phyloP scores from a whole-genome alignment of 2,329 filamentous ascomycete genomes.

The Escovopsis sp. region DNA sequence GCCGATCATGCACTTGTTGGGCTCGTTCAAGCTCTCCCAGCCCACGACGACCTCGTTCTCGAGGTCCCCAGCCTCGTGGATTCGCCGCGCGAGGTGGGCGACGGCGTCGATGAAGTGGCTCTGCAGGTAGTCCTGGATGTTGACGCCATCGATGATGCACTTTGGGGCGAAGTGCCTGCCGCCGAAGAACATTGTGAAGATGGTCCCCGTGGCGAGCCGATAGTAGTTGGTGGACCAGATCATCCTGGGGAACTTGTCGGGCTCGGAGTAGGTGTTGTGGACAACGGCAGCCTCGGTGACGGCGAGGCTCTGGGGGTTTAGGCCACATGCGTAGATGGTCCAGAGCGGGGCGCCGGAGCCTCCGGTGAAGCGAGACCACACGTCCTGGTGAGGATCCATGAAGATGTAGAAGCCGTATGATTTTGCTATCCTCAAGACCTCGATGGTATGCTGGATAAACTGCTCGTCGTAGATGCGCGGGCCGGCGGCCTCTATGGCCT shows the following conservation, averaged over 20 bases:
- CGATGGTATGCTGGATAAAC: conserved; percentile 84
- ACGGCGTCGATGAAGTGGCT: conserved; percentile 71
- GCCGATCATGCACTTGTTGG: conserved; percentile 75
- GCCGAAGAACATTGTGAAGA: conserved; percentile 90
- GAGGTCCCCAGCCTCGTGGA: conserved; percentile 79
- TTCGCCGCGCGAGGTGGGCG: conserved; percentile 65
- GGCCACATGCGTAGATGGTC: conserved; percentile 87
- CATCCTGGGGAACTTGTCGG: conserved; percentile 88
- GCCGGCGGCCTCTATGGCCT: conserved; percentile 87
- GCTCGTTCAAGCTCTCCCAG: conserved; percentile 95
- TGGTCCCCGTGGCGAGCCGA: conserved; percentile 70
- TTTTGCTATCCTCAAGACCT: conserved; percentile 69
- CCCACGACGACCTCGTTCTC: conserved; percentile 80
- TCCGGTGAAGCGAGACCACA: conserved; percentile 90
- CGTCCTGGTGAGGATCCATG: conserved; percentile 98
- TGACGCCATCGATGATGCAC: conserved; percentile 84
- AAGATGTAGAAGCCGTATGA: conserved; percentile 90
- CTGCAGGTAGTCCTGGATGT: conserved; percentile 93
- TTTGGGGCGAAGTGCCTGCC: conserved; percentile 89
- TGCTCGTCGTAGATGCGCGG: conserved; percentile 88
- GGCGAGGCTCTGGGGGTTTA: conserved; percentile 75
- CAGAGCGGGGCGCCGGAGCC: conserved; percentile 95
- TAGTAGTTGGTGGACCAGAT: conserved; percentile 98
- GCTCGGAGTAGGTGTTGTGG: conserved; percentile 82
- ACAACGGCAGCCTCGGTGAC: conserved; percentile 85